phyloP scores from a whole-genome alignment of 2,329 filamentous ascomycete genomes.

The Cladophialophora immunda region DNA sequence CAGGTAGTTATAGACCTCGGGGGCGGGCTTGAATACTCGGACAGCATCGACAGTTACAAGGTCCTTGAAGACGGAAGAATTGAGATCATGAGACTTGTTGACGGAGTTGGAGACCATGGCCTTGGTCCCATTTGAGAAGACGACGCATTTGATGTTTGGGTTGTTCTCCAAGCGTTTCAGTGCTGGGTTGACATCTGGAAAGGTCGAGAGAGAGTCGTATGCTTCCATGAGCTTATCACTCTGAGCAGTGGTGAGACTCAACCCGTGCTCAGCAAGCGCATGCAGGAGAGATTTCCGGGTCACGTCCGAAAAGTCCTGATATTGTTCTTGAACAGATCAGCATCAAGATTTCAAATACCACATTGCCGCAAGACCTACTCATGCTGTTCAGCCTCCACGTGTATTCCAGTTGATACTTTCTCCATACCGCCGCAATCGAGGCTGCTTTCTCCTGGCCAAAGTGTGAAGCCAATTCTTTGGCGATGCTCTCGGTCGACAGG shows the following conservation, averaged over 20 bases:
- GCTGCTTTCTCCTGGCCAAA: conserved; percentile 67
- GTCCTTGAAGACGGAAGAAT: conserved; percentile 59
- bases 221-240: conserved; percentile 65
- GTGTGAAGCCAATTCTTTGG: conserved; percentile 63
- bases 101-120: conserved; percentile 71
- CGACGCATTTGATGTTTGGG: conserved; percentile 60
- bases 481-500: conserved; percentile 75
- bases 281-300: conserved; percentile 70
- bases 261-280: conserved; percentile 66
- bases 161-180: conserved; percentile 59
- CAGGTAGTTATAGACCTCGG: conserved; percentile 68
- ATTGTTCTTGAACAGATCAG: conserved; percentile 58
- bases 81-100: conserved; percentile 63
- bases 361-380: conserved; percentile 58
- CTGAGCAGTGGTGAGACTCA: conserved; percentile 55
- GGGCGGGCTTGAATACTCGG: conserved; percentile 71
- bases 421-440: conserved; percentile 68
- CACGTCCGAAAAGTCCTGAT: conserved; percentile 69
- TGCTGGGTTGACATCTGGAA: conserved; percentile 68
- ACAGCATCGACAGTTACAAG: conserved; percentile 70
- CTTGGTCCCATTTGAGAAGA: conserved; percentile 76
- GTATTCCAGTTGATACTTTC: conserved; percentile 77
- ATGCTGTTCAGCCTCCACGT: conserved; percentile 80
- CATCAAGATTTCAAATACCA: background rate
- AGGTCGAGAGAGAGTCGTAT: conserved; percentile 71